Evolutionary conservation across 176 grass and related monocot genomes (phyloP).

Genomic region (Canna indica): DNA sequence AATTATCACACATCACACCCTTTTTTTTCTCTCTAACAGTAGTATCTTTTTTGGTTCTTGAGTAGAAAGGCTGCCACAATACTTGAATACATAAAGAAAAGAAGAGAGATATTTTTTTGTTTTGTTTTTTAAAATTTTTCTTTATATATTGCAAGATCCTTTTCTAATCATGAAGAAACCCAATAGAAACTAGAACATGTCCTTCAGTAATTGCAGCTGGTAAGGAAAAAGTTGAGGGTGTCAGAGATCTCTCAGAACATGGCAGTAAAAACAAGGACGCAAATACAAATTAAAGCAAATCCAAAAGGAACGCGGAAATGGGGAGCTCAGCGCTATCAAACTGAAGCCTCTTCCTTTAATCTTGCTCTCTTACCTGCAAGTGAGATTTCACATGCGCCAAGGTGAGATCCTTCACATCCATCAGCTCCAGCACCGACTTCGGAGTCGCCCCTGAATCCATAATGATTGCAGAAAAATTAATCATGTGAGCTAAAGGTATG

Average conservation of each 20-base stretch:
- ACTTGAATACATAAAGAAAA: neutral
- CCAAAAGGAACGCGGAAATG: neutral
- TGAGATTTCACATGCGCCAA: conserved; percentile 97
- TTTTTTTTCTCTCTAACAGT: neutral
- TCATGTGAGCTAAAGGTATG: neutral
- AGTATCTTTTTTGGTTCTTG: neutral
- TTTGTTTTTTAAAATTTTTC: no score
- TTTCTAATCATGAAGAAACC: no score
- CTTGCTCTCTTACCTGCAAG: conserved; percentile 48
- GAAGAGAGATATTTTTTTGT: no score
- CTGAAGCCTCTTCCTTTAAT: neutral
- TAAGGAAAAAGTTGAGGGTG: neutral
- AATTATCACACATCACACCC: neutral
- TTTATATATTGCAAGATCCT: no score
- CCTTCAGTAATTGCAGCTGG: neutral
- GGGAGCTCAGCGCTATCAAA: neutral
- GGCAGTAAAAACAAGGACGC: neutral
- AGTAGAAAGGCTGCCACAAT: neutral
- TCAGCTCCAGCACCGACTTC: conserved; percentile 96
- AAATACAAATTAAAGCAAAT: neutral
- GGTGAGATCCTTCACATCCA: conserved; percentile 97
- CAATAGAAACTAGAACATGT: neutral
- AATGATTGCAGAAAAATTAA: neutral
- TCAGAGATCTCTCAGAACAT: neutral
- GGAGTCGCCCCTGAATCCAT: conserved; percentile 64